phyloP scores from a whole-genome alignment of 495 filamentous ascomycete species.

The Penicillium robsamsonii region DNA sequence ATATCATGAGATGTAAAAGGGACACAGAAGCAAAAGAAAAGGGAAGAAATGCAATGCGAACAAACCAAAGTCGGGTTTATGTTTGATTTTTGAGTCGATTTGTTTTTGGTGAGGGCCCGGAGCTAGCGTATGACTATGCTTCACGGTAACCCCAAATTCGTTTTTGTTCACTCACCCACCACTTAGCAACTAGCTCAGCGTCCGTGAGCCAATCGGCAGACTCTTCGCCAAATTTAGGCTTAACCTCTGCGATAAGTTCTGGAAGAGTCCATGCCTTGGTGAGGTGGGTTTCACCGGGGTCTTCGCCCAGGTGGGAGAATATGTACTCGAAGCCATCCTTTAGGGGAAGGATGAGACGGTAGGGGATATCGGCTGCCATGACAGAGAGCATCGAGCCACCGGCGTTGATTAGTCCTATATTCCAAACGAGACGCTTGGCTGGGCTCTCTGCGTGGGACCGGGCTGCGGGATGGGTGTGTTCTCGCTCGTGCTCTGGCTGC shows the following conservation, averaged over 20 bases:
- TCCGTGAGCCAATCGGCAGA: slow-evolving; percentile 38
- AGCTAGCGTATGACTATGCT: slow-evolving; percentile 8
- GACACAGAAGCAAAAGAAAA: background rate
- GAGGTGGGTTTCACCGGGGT: slow-evolving; percentile 37
- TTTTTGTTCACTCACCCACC: slow-evolving; percentile 41
- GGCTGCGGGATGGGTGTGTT: background rate
- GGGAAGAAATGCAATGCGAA: background rate
- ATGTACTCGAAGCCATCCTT: slow-evolving; percentile 38
- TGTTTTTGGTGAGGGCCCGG: background rate
- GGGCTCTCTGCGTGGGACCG: slow-evolving; percentile 11
- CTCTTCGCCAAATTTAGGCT: slow-evolving; percentile 30
- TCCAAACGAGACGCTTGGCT: slow-evolving; percentile 25
- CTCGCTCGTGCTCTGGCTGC: background rate
- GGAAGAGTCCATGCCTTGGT: slow-evolving; percentile 30
- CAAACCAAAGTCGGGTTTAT: background rate
- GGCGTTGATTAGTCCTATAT: slow-evolving; percentile 46
- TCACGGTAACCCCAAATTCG: slow-evolving; percentile 43
- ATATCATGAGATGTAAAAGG: slow-evolving; percentile 5
- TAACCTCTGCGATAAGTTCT: slow-evolving; percentile 25
- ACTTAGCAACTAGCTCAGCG: slow-evolving; percentile 38
- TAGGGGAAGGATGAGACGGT: slow-evolving; percentile 42
- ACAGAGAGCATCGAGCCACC: slow-evolving; percentile 41
- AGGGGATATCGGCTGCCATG: slow-evolving; percentile 34
- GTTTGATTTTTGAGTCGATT: background rate
- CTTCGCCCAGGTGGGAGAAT: slow-evolving; percentile 37